phyloP scores from a whole-genome alignment of 306 rosid genomes.

The Comarum palustre region DNA sequence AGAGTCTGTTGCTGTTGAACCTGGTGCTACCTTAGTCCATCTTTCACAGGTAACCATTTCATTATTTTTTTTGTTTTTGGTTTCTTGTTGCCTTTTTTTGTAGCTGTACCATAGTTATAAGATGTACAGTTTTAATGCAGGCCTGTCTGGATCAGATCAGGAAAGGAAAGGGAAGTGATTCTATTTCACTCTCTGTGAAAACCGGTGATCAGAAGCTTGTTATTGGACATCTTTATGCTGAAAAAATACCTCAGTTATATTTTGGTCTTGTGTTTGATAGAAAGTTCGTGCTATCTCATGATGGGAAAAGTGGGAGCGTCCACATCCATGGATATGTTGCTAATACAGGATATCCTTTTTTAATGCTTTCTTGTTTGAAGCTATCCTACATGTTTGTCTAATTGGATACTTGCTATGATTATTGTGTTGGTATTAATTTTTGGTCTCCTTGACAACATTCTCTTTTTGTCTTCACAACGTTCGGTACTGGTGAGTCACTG shows the following conservation, averaged over 20 bases:
- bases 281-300: slow-evolving; percentile 67
- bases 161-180: slow-evolving; percentile 50
- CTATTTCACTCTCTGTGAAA: slow-evolving; percentile 48
- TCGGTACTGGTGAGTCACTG: slow-evolving; percentile 40
- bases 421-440: neutral
- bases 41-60: slow-evolving; percentile 47
- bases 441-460: slow-evolving; percentile 42
- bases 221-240: slow-evolving; percentile 55
- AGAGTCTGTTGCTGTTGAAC: slow-evolving; percentile 40
- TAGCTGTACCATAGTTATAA: slow-evolving; percentile 15
- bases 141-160: slow-evolving; percentile 55
- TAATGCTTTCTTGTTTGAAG: slow-evolving; percentile 14
- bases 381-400: neutral
- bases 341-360: slow-evolving; percentile 46
- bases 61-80: neutral
- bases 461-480: slow-evolving; percentile 24
- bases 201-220: slow-evolving; percentile 47
- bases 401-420: neutral
- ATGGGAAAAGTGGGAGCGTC: slow-evolving; percentile 64
- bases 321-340: slow-evolving; percentile 47
- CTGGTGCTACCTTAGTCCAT: slow-evolving; percentile 34
- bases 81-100: neutral
- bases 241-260: slow-evolving; percentile 52
- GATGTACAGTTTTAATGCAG: slow-evolving; percentile 29
- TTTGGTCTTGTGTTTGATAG: slow-evolving; percentile 56